Percentiles rank a stretch among this genome's conserved stretches.
phyloP scores from a whole-genome alignment of 441 rosid genomes.

The Mallotus japonicus region DNA sequence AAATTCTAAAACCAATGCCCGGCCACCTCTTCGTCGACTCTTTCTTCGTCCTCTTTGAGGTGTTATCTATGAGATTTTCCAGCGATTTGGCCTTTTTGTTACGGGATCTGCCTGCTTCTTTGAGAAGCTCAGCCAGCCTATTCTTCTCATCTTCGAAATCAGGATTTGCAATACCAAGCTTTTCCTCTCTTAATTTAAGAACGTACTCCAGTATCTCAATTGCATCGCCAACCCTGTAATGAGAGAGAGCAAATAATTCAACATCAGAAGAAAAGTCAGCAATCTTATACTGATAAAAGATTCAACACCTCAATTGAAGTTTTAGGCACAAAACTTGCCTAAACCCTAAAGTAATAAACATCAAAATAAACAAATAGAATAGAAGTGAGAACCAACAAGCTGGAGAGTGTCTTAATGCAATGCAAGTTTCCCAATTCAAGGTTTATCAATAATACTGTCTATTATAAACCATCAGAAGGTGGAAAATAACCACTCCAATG shows the following conservation, averaged over 20 bases:
- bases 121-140: slow-evolving; percentile 84
- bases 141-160: slow-evolving; percentile 95
- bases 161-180: slow-evolving; percentile 94
- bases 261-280: neutral
- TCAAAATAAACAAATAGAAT: neutral
- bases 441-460: neutral
- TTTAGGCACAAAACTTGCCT: neutral
- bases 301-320: neutral
- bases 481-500: neutral
- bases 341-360: neutral
- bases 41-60: slow-evolving; percentile 76
- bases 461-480: neutral
- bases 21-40: slow-evolving; percentile 80
- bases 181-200: slow-evolving; percentile 88
- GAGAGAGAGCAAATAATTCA: slow-evolving; percentile 13
- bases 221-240: slow-evolving; percentile 87
- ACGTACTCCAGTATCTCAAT: slow-evolving; percentile 91
- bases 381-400: neutral
- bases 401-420: neutral
- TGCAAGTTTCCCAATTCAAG: neutral
- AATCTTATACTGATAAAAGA: too few relatives aligned
- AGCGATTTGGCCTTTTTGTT: slow-evolving; percentile 92
- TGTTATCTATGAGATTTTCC: slow-evolving; percentile 86
- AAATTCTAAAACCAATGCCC: slow-evolving; percentile 81
- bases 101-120: slow-evolving; percentile 89